These are phyloP conservation scores for Fusarium oxysporum DNA, from an alignment of 2,329 filamentous ascomycete genomes.

Conservation along the genomic window DNA sequence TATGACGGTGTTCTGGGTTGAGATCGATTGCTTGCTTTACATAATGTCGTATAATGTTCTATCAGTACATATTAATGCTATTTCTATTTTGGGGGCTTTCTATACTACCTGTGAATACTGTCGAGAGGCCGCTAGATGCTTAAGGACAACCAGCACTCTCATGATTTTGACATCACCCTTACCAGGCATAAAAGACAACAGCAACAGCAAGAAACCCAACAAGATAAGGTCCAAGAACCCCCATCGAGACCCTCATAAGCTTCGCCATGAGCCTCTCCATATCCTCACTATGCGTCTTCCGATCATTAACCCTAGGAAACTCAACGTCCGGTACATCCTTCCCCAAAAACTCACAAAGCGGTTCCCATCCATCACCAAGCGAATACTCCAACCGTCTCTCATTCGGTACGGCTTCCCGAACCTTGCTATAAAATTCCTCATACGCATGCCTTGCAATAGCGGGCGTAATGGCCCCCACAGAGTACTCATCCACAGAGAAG, in stretches of 20 bases:
- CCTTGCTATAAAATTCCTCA: background rate
- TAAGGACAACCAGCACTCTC: accelerated
- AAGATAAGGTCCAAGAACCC: background rate
- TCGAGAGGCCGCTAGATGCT: accelerated
- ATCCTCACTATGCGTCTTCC: background rate
- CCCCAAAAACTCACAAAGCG: conserved; percentile 10
- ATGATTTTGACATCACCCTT: background rate
- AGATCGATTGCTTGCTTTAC: background rate
- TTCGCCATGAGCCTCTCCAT: background rate
- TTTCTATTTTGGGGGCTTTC: accelerated
- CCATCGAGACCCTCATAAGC: accelerated
- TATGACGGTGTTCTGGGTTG: background rate
- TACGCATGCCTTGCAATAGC: background rate
- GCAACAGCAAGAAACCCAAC: background rate
- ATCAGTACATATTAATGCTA: too few relatives aligned
- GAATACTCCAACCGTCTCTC: conserved; percentile 10
- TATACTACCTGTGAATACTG: too few relatives aligned
- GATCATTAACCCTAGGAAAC: conserved; percentile 20
- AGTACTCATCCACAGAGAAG: background rate
- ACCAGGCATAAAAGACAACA: background rate
- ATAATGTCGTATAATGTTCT: background rate
- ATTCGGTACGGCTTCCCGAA: background rate
- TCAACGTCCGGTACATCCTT: conserved; percentile 11
- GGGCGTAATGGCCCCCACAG: background rate
- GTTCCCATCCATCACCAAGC: conserved; percentile 12